A percentile compares a stretch with the other conserved stretches of the same genome.
These are phyloP conservation scores for Saccharomyces hybrid DNA, from an alignment of 1,139 yeast genomes.

Conservation along the genomic window DNA sequence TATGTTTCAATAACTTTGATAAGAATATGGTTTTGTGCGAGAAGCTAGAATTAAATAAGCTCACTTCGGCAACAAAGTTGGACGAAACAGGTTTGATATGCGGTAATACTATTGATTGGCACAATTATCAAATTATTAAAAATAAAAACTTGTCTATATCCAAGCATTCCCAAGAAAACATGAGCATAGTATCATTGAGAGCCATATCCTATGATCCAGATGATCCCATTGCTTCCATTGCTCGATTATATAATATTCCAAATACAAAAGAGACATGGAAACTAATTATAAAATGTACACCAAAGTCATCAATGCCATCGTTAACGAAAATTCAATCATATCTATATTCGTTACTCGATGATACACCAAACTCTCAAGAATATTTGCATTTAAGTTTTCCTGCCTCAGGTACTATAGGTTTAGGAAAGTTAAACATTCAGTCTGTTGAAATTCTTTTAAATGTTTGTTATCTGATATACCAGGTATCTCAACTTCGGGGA, in stretches of 20 bases:
- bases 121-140: slow-evolving; percentile 26
- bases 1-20: slow-evolving; percentile 54
- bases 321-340: not conserved
- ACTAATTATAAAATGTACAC: slow-evolving; percentile 40
- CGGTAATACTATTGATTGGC: slow-evolving; percentile 63
- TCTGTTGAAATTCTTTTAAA: slow-evolving; percentile 50
- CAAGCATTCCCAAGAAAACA: slow-evolving; percentile 46
- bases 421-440: slow-evolving; percentile 50
- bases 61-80: slow-evolving; percentile 72
- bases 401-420: slow-evolving; percentile 71
- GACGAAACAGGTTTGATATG: slow-evolving; percentile 46
- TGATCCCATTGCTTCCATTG: slow-evolving; percentile 20
- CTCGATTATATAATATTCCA: slow-evolving; percentile 25
- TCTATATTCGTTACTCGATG: not conserved
- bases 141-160: slow-evolving; percentile 23
- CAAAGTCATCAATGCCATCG: slow-evolving; percentile 40
- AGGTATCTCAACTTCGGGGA: slow-evolving; percentile 12
- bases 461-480: slow-evolving; percentile 40
- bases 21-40: slow-evolving; percentile 66
- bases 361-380: not conserved
- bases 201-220: slow-evolving; percentile 13
- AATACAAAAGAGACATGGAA: slow-evolving; percentile 36
- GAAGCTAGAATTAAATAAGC: slow-evolving; percentile 67
- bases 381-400: slow-evolving; percentile 56
- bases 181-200: slow-evolving; percentile 38